These are phyloP conservation scores for Ophiostoma tasmaniense DNA, from an alignment of 2,329 filamentous ascomycete species.

Conservation along the genomic window DNA sequence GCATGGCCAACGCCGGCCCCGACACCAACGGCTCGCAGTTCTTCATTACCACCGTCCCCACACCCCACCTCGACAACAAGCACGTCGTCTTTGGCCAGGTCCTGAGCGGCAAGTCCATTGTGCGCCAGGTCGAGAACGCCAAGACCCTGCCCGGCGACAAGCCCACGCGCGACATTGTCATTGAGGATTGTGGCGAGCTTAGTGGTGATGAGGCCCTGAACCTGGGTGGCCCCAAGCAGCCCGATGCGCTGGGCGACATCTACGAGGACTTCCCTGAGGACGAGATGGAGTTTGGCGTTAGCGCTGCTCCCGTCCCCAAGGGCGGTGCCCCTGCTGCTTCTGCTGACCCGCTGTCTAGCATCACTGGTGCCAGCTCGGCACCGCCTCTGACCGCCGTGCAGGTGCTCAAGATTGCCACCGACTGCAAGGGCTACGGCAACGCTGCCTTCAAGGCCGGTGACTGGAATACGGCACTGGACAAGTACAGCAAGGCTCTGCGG, in stretches of 20 bases:
- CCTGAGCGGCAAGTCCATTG: conserved; percentile 80
- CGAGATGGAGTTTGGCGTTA: conserved; percentile 37
- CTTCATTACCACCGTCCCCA: conserved; percentile 94
- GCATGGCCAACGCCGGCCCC: conserved; percentile 95
- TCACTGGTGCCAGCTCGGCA: conserved; percentile 23
- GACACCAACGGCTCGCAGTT: conserved; percentile 96
- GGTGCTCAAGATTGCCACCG: conserved; percentile 69
- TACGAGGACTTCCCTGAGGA: conserved; percentile 98
- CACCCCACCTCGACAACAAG: conserved; percentile 89
- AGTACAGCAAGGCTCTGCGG: conserved; percentile 89
- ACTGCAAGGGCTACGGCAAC: conserved; percentile 89
- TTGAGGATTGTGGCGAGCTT: conserved; percentile 80
- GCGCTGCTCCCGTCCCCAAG: conserved; percentile 24
- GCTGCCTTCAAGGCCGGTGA: conserved; percentile 80
- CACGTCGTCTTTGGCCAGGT: conserved; percentile 95
- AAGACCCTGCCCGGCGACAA: conserved; percentile 68
- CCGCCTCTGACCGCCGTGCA: conserved; percentile 54
- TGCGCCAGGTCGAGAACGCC: conserved; percentile 83
- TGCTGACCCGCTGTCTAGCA: conserved; percentile 15
- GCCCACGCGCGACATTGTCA: conserved; percentile 62
- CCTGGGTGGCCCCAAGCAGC: conserved; percentile 53
- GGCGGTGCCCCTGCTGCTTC: not conserved
- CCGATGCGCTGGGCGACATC: conserved; percentile 76
- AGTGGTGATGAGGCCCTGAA: conserved; percentile 56
- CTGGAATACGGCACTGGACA: conserved; percentile 62